Base-by-base conservation (phyloP, 2,329 filamentous ascomycete genomes). In the Aspergillus terreus region DNA sequence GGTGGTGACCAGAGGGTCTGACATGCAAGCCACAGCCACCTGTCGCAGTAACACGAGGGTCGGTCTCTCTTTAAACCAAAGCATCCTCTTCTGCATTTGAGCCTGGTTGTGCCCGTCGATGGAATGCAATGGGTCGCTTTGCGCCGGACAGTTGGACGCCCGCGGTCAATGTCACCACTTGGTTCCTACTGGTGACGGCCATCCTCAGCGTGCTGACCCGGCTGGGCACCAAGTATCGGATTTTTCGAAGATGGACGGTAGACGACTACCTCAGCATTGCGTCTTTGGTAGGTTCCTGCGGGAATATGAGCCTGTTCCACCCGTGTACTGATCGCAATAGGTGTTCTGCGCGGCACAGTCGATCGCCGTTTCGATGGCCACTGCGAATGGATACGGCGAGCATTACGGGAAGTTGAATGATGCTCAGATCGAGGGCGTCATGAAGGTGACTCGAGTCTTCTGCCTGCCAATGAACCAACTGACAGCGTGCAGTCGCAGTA, bases 141-240 rank as follows among this genome's bases (percentile, higher is more conserved):
- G 15, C 32, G 12, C 43, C 19, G 7, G 42, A 50, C 1, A 46
- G 21, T 11, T 33, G 48, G 42, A 15, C 15, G 19, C 60, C 65
- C 2, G 45, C 59, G 2, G 47, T 66, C 49, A 62, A 61, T 30
- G 54, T 67, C 11, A 10, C 63, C n/a, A 58, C 62, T 17, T 66
- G 60, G 63, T 64, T 65, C 30, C 51, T 67, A 36, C 51, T 67
- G 46, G 60, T 61, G 7, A 58, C 64, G 4, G 50, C 58, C 5
- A 57, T 63, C 40, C 44, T 65, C 7, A 56, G 61, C 21, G 60
- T 65, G 6, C 44, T 60, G 10, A 58, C 61, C 32, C 57, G 64
- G 2, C 42, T 67, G 3, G 59, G 60, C 4, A 60, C 59, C 4
- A 67, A 64, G 43, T 49, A 57, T 17, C 59, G 58, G 35, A 58